Conservation (phyloP, 441 rosid genomes). For the Omphalea diandra region DNA sequence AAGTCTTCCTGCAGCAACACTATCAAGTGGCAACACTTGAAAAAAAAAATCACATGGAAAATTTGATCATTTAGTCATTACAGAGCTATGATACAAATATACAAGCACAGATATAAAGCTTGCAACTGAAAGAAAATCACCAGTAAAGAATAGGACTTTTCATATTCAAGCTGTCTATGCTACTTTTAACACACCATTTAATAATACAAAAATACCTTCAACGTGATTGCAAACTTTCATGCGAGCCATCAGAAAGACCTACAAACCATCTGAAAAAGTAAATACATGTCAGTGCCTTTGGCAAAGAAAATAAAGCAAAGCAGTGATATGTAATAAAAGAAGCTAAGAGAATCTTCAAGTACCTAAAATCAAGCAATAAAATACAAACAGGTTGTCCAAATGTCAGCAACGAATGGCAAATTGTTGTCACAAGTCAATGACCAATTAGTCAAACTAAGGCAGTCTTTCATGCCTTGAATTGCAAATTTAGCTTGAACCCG, state of each 20-base stretch:
- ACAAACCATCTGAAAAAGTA: conserved; percentile 37
- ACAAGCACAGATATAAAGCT: conserved; percentile 26
- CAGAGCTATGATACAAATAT: conserved; percentile 33
- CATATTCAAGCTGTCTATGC: conserved; percentile 30
- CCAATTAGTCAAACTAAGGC: conserved; percentile 22
- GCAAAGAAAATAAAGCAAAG: neutral
- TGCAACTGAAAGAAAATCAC: conserved; percentile 25
- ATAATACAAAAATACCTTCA: conserved; percentile 34
- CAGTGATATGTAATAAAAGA: neutral
- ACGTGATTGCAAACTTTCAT: conserved; percentile 29
- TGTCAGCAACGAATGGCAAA: conserved; percentile 26
- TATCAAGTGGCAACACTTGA: neutral
- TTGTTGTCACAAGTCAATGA: conserved; percentile 19
- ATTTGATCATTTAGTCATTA: conserved; percentile 28
- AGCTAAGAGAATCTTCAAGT: conserved; percentile 12
- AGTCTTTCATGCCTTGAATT: conserved; percentile 17
- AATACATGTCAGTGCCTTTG: conserved; percentile 18
- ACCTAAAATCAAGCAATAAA: conserved; percentile 33
- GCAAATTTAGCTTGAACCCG: conserved; percentile 18
- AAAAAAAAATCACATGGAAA: conserved; percentile 17
- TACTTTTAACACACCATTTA: conserved; percentile 25
- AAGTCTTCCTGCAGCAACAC: neutral
- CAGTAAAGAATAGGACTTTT: conserved; percentile 23
- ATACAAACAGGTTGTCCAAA: conserved; percentile 24
- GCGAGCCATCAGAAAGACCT: conserved; percentile 27